These are phyloP conservation scores for Neonectria neomacrospora DNA, from an alignment of 2,329 filamentous ascomycete genomes.

Conservation along the genomic window DNA sequence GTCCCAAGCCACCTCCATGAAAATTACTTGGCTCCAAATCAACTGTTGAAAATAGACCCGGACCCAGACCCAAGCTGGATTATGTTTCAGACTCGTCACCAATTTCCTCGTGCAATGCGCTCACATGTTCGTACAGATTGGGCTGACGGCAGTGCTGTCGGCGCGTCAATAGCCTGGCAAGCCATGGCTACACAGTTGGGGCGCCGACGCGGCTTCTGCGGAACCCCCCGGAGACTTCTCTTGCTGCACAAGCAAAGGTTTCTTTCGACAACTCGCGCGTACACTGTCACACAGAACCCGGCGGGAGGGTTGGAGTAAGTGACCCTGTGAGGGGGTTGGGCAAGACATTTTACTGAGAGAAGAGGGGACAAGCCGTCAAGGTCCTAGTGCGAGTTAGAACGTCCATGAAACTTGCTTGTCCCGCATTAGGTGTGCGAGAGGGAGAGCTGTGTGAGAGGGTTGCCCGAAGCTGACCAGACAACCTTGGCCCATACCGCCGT, in stretches of 20 bases:
- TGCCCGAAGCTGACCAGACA: conserved; percentile 2
- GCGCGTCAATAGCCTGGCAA: conserved; percentile 18
- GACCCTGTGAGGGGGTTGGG: conserved; percentile 1
- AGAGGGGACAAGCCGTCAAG: conserved; percentile 10
- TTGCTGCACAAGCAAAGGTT: conserved; percentile 13
- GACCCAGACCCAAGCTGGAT: too few relatives aligned
- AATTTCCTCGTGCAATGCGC: background rate
- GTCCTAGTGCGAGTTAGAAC: background rate
- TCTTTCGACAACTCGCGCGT: conserved; percentile 8
- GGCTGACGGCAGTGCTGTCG: conserved; percentile 5
- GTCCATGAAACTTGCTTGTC: background rate
- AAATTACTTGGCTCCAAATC: background rate
- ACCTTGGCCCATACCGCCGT: background rate
- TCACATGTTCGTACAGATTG: background rate
- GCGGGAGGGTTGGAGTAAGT: conserved; percentile 9
- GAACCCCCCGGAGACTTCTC: conserved; percentile 21
- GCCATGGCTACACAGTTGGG: conserved; percentile 31
- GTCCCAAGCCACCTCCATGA: background rate
- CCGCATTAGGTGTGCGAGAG: background rate
- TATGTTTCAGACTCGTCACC: background rate
- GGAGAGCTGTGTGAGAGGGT: background rate
- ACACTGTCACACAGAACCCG: conserved; percentile 12
- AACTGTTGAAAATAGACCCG: too few relatives aligned
- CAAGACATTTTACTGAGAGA: conserved; percentile 8
- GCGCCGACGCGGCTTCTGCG: conserved; percentile 15